These are phyloP conservation scores for Aeminium ludgeri DNA, from an alignment of 495 filamentous ascomycete species.

Conservation along the genomic window DNA sequence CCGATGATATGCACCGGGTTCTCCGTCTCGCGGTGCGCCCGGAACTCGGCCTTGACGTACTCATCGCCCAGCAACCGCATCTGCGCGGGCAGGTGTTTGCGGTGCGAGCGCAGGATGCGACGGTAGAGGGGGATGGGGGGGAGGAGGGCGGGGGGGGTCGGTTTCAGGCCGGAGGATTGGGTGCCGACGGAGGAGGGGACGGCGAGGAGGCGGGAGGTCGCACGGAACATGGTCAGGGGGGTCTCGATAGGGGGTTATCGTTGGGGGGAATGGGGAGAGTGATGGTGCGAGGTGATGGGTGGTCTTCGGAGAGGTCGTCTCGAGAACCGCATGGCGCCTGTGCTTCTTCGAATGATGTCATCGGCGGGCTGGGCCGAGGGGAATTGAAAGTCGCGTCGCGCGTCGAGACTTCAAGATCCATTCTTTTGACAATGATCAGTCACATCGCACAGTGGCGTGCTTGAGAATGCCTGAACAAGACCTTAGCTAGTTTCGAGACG, in stretches of 20 bases:
- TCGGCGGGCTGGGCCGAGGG: neutral
- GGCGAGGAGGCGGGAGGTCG: conserved; percentile 7
- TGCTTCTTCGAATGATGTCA: too few relatives aligned
- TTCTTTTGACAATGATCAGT: neutral
- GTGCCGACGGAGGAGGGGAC: conserved; percentile 8
- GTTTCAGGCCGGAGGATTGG: conserved; percentile 25
- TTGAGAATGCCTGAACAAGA: too few relatives aligned
- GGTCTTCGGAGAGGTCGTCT: too few relatives aligned
- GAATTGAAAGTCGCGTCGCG: neutral
- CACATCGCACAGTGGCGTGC: too few relatives aligned
- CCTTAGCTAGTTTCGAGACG: too few relatives aligned
- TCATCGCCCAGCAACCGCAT: conserved; percentile 73
- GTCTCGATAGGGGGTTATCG: neutral
- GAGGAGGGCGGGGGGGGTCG: conserved; percentile 56
- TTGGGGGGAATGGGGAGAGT: neutral
- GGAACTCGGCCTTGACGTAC: conserved; percentile 84
- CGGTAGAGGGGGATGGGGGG: conserved; percentile 87
- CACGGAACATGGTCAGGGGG: conserved; percentile 2
- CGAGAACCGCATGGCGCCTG: neutral
- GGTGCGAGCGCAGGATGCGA: conserved; percentile 68
- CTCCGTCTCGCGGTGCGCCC: conserved; percentile 61
- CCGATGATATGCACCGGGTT: conserved; percentile 90
- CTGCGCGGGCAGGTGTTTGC: conserved; percentile 52
- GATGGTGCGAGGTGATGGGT: neutral
- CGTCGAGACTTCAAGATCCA: neutral